Evolutionary conservation across 2,329 filamentous ascomycete genomes (phyloP), one percentile per base, ranked within the genome.

Genomic region (Nothopassalora personata): DNA sequence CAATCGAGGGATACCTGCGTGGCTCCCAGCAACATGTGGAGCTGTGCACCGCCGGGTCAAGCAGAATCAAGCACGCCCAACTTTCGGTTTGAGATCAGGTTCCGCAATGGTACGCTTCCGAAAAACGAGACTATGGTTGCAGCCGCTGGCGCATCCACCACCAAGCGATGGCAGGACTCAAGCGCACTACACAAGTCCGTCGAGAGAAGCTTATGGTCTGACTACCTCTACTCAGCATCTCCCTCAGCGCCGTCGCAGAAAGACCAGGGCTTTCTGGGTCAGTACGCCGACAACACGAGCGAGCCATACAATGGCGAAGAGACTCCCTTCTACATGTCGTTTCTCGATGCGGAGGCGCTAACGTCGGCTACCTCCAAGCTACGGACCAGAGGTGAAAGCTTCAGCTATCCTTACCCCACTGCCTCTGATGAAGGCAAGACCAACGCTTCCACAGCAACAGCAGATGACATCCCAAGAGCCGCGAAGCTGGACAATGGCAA

Each of bases 301-400:
- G 80, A 81, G 46, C 76, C 86, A 4, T 96, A 93, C 72, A 86
- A 86, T 0, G 92, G 92, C 64, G 92, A 96, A 75, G 82, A 86
- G 8, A 95, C 93, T 0, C 92, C 93, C 0, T 96, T 97, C 74
- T 96, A 88, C 72, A 88, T 96, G 65, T 90, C 86, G 30, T 80
- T 96, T 56, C 76, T 91, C 1, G 60, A 68, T 54, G 10, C 75
- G 71, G 5, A 64, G 74, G 67, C 69, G 68, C 68, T 62, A 66
- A 60, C 67, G 69, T 27, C 18, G 8, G 13, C 33, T 4, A 59
- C 13, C 31, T 28, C 15, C 50, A 64, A 46, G 48, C 62, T 63
- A 60, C 72, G 60, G 27, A 34, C 53, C 46, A 60, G 58, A 60
- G 59, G 60, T 31, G 47, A 57, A 18, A 60, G 57, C 30, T 64